A percentile compares a stretch with the other conserved stretches of the same genome.
Conservation (phyloP, 1,139 yeast genomes). For the Kodamaea derodonti region DNA sequence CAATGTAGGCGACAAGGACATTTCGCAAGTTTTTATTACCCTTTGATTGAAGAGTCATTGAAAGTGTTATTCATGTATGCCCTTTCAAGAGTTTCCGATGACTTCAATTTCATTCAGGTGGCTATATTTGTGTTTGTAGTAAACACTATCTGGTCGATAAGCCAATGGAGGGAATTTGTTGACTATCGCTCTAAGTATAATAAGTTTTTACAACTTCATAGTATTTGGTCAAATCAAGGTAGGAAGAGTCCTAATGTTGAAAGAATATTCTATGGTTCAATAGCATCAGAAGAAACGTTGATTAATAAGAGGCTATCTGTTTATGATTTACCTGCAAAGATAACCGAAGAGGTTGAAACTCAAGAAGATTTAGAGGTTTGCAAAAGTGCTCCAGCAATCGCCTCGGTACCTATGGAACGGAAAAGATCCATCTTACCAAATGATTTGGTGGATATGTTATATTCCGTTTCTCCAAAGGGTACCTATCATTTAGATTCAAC, state of each 20-base stretch:
- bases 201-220: constrained; percentile 13
- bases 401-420: constrained; percentile 1
- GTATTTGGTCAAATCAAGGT: constrained; percentile 15
- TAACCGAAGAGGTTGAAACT: background rate
- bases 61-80: constrained; percentile 9
- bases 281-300: constrained; percentile 1
- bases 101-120: constrained; percentile 11
- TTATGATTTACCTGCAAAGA: background rate
- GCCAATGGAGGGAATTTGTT: constrained; percentile 4
- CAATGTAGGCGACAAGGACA: constrained; percentile 4
- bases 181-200: constrained; percentile 10
- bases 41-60: constrained; percentile 12
- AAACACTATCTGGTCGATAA: constrained; percentile 7
- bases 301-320: background rate
- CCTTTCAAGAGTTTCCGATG: constrained; percentile 3
- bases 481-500: constrained; percentile 34
- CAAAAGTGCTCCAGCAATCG: background rate
- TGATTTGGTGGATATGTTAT: constrained; percentile 32
- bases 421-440: constrained; percentile 9
- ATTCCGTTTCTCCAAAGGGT: constrained; percentile 40
- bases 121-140: constrained; percentile 10
- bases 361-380: background rate
- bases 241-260: constrained; percentile 1
- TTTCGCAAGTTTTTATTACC: constrained; percentile 14
- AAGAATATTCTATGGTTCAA: background rate